A percentile compares a stretch with the other conserved stretches of the same genome.
These are phyloP conservation scores for Alternaria panax DNA, from an alignment of 2,329 filamentous ascomycete species.

Conservation along the genomic window DNA sequence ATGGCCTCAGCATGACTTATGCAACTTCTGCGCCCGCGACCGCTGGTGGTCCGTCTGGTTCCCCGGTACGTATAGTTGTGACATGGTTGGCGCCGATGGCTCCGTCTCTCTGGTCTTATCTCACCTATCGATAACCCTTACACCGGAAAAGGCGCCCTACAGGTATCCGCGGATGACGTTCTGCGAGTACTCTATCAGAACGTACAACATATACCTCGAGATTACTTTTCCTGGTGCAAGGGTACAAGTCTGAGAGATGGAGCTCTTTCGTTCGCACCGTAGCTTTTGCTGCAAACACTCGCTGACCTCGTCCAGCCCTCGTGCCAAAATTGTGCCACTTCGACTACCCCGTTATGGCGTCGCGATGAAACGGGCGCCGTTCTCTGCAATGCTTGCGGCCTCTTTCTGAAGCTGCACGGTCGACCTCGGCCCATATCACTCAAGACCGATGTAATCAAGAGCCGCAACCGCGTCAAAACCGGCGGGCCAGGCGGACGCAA, in stretches of 20 bases:
- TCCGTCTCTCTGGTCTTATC: constrained; percentile 4
- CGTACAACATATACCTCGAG: not conserved
- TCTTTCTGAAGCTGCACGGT: constrained; percentile 96
- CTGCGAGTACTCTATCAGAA: too few relatives aligned
- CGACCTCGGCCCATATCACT: constrained; percentile 91
- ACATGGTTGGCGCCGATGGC: constrained; percentile 46
- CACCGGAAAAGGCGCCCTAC: too few relatives aligned
- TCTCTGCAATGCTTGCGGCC: constrained; percentile 96
- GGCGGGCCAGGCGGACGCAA: constrained; percentile 79
- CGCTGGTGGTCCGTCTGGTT: constrained; percentile 67
- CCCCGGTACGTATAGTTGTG: constrained; percentile 59
- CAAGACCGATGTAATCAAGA: constrained; percentile 99
- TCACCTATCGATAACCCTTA: not conserved
- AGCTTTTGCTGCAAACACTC: constrained; percentile 11
- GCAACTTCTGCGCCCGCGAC: constrained; percentile 71
- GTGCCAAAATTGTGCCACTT: constrained; percentile 95
- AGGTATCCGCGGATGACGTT: too few relatives aligned
- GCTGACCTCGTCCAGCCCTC: constrained; percentile 69
- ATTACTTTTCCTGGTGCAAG: too few relatives aligned
- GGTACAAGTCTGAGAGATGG: too few relatives aligned
- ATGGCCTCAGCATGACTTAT: constrained; percentile 65
- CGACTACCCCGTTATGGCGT: constrained; percentile 95
- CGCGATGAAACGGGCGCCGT: constrained; percentile 95
- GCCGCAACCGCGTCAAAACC: constrained; percentile 96
- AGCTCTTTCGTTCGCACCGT: not conserved